Conservation (phyloP, 2,329 filamentous ascomycete genomes). For the Colletotrichum sansevieriae region DNA sequence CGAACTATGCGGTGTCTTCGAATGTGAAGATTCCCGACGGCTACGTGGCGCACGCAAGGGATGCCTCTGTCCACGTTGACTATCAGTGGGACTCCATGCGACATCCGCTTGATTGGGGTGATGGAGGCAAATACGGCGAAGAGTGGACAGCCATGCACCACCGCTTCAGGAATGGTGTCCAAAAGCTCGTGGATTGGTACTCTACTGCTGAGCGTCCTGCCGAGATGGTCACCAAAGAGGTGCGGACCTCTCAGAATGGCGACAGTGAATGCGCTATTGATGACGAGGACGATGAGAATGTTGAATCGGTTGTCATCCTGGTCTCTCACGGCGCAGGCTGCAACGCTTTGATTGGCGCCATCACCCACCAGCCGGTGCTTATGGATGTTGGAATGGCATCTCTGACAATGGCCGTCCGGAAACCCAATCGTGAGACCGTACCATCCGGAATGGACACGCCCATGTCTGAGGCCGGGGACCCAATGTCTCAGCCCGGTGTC, state of each 20-base stretch:
- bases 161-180: conserved; percentile 84
- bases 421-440: conserved; percentile 56
- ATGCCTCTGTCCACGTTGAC: conserved; percentile 88
- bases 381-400: conserved; percentile 92
- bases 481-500: conserved; percentile 45
- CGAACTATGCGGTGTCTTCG: conserved; percentile 85
- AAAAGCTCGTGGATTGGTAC: conserved; percentile 89
- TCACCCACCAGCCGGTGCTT: conserved; percentile 91
- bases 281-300: conserved; percentile 71
- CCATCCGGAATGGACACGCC: conserved; percentile 44
- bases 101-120: conserved; percentile 82
- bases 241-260: conserved; percentile 50
- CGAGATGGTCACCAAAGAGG: conserved; percentile 63
- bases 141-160: conserved; percentile 98
- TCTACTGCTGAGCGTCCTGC: conserved; percentile 64
- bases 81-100: conserved; percentile 97
- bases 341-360: conserved; percentile 92
- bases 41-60: conserved; percentile 90
- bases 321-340: conserved; percentile 96
- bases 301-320: conserved; percentile 84
- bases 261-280: conserved; percentile 49
- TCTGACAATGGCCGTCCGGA: conserved; percentile 86
- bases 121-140: conserved; percentile 88
- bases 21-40: conserved; percentile 87
- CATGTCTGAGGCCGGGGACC: conserved; percentile 43